Evolutionary conservation across 768 basidiomycete species (phyloP).

Genomic region (Lanmaoa pseudosensibilis): DNA sequence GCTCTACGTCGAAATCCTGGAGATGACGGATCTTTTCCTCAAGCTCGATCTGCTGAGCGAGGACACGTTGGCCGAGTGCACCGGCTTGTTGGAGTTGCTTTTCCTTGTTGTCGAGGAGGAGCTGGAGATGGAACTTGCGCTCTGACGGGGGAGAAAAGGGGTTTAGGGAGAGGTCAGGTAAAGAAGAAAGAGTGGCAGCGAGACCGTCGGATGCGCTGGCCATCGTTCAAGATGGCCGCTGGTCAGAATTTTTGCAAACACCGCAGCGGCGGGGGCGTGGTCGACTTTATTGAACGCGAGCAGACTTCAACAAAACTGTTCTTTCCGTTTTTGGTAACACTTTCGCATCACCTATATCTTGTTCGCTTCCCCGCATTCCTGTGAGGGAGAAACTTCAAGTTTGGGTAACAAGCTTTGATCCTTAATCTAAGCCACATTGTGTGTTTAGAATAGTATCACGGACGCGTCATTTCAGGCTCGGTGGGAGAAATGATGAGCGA

Average conservation of each 20-base stretch:
- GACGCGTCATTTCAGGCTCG: no score
- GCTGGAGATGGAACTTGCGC: constrained; percentile 61
- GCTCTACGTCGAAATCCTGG: constrained; percentile 67
- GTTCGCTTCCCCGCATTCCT: neutral
- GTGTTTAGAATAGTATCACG: no score
- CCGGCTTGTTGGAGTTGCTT: constrained; percentile 90
- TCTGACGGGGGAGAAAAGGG: constrained; percentile 53
- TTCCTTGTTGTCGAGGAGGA: constrained; percentile 86
- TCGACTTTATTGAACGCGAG: neutral
- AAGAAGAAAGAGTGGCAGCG: constrained; percentile 30
- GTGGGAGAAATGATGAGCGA: neutral
- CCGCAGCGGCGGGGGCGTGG: neutral
- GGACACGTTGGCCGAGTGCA: constrained; percentile 89
- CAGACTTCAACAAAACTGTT: neutral
- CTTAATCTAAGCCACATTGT: no score
- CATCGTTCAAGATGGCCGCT: constrained; percentile 35
- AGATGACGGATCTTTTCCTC: constrained; percentile 84
- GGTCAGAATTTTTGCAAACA: constrained; percentile 10
- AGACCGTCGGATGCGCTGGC: constrained; percentile 41
- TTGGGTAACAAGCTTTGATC: no score
- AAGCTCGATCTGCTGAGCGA: constrained; percentile 90
- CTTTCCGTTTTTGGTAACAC: neutral
- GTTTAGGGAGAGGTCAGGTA: constrained; percentile 44
- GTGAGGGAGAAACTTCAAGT: no score
- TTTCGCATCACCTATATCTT: constrained; percentile 6